These are phyloP conservation scores for Lactuca sativa DNA, from an alignment of 129 eudicot genomes.

Conservation along the genomic window DNA sequence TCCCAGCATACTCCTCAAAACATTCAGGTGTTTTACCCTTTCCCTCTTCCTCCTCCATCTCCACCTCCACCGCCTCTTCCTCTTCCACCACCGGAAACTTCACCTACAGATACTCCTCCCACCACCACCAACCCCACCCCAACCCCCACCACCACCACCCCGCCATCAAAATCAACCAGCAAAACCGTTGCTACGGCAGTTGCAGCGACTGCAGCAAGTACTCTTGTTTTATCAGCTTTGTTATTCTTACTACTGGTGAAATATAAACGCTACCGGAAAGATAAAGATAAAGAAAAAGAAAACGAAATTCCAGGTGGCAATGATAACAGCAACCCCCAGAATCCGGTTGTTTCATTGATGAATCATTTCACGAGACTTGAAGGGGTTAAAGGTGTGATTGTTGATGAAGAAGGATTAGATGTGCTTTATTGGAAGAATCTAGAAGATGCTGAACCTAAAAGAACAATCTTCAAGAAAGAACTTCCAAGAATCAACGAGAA, in stretches of 20 bases:
- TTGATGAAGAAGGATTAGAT: conserved; percentile 93
- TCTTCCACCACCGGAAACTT: conserved; percentile 24
- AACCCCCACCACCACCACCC: conserved; percentile 8
- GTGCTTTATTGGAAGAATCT: conserved; percentile 86
- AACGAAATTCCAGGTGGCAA: conserved; percentile 18
- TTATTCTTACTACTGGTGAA: conserved; percentile 50
- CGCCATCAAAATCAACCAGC: conserved; percentile 35
- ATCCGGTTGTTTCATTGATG: conserved; percentile 13
- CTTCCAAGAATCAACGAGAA: conserved; percentile 24
- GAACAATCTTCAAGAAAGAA: conserved; percentile 26
- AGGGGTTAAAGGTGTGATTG: conserved; percentile 57
- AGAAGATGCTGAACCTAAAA: conserved; percentile 41
- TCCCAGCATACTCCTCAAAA: conserved; percentile 29
- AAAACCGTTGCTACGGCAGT: conserved; percentile 68
- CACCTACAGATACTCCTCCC: conserved; percentile 25
- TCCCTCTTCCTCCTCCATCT: conserved; percentile 28
- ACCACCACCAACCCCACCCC: conserved; percentile 2
- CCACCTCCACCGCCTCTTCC: conserved; percentile 24
- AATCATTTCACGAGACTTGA: conserved; percentile 50
- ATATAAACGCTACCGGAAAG: conserved; percentile 35
- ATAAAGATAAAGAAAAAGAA: conserved; percentile 13
- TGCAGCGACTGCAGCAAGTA: conserved; percentile 73
- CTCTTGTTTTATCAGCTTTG: conserved; percentile 60
- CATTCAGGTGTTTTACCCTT: conserved; percentile 37
- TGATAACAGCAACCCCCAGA: conserved; percentile 10